Base-by-base conservation (phyloP, 2,329 filamentous ascomycete genomes). In the Paraphoma chrysanthemicola region DNA sequence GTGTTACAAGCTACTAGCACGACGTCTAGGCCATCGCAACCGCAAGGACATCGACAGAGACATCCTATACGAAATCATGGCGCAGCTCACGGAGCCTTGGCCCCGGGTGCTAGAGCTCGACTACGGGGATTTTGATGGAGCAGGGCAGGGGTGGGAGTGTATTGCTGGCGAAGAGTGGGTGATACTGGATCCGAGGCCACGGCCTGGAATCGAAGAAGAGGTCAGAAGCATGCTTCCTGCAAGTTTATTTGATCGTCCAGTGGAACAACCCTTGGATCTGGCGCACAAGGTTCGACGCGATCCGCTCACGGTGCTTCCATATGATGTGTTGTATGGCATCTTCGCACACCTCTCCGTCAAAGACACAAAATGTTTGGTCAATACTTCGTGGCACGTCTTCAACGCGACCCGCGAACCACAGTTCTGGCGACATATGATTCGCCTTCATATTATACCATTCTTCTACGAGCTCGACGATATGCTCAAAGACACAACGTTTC, bases 151-250 rank as follows among this genome's bases (percentile, higher is more conserved):
- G 30, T 69, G 63, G 63, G 2, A 30, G 0, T 65, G 52, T 18
- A 12, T n/a, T 2, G 30, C 54, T 4, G 68, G 68, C 2, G 57
- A 68, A 44, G 68, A 71, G 61, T 60, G 61, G 30, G n/a, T 45
- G n/a, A 57, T 65, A 2, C 39, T 30, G 12, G 50, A 59, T 36
- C 66, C 63, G 6, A 29, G 43, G 2, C 17, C 17, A 4, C 48
- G 42, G 14, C 30, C 46, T 16, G 43, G 43, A 11, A 39, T 68
- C 16, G 38, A 31, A 16, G 45, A 46, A 38, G n/a, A 44, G 11
- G 39, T 64, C 10, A 50, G 45, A 28, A 59, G 39, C 11, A 59
- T 57, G 23, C 23, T 67, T 16, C 53, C 57, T 7, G 46, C 49
- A 16, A 50, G 48, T 17, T 43, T 67, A 12, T 46, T 56, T 4